These are phyloP conservation scores for Meyerozyma athensensis DNA, from an alignment of 1,139 yeast genomes.

Conservation along the genomic window DNA sequence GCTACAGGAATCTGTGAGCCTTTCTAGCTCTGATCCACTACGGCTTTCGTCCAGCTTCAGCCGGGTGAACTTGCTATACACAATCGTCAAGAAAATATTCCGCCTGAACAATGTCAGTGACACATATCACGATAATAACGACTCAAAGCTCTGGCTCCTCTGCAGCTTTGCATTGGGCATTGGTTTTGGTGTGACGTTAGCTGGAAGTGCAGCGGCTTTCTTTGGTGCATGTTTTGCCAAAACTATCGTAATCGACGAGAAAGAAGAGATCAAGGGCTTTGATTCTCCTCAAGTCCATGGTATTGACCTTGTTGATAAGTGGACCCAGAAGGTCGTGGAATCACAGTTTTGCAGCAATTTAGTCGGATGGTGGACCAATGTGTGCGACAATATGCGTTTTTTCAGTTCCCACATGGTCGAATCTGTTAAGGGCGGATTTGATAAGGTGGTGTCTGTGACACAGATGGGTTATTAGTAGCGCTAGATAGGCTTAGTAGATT, in stretches of 20 bases:
- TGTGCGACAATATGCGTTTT: neutral
- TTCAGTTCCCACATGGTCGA: conserved; percentile 2
- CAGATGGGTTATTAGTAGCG: conserved; percentile 2
- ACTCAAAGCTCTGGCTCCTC: conserved; percentile 19
- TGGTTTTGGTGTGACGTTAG: conserved; percentile 30
- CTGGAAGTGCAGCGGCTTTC: conserved; percentile 19
- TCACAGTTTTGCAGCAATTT: neutral
- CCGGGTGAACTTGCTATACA: conserved; percentile 16
- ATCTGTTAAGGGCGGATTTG: conserved; percentile 2
- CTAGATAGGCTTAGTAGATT: neutral
- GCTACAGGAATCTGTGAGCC: conserved; percentile 20
- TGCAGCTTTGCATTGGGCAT: conserved; percentile 33
- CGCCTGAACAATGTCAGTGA: conserved; percentile 5
- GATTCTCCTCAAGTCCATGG: neutral
- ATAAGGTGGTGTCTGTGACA: neutral
- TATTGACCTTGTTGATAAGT: conserved; percentile 2
- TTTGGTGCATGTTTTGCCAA: conserved; percentile 12
- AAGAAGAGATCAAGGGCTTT: neutral
- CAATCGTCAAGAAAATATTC: conserved; percentile 15
- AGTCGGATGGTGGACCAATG: neutral
- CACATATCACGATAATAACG: conserved; percentile 5
- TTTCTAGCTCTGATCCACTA: conserved; percentile 29
- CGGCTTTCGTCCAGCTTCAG: conserved; percentile 23
- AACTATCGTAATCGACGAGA: conserved; percentile 2
- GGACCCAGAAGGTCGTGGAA: neutral